Evolutionary conservation across 2,329 filamentous ascomycete genomes (phyloP), one percentile per base, ranked within the genome.

Genomic region (Pyricularia sp.): DNA sequence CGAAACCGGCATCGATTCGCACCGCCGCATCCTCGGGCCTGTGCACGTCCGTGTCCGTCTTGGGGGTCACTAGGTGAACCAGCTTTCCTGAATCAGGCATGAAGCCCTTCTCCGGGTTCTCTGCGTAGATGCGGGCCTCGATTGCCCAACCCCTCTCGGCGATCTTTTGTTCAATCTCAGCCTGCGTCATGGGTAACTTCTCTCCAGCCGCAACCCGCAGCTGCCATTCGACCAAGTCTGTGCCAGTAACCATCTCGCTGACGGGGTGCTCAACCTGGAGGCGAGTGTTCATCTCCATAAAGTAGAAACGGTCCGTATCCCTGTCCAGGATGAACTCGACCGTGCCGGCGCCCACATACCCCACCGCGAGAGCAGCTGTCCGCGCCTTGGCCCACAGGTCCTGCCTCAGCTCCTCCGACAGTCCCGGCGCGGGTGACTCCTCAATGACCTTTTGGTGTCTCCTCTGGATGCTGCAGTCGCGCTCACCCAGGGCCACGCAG

Each of bases 241-340:
- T 82, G 6, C 85, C 85, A 2, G 85, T 88, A 62, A 88, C 84
- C 81, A 86, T 86, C 74, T 85, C 84, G 60, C 81, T 97, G 24
- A 97, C 94, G 0, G 94, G 94, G 72, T 99, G 94, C 77, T 99
- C 94, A 62, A 99, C 94, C 76, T 99, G 94, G 24, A 99, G 79
- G 63, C 94, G 84, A 0, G 94, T 97, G 72, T 91, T 89, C 83
- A 90, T 89, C 76, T 90, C 88, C 83, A 90, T 88, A 70, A 90
- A 90, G 75, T 85, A 96, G 75, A 94, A 96, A 59, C 88, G 84
- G 62, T 87, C 89, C 6, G 86, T 87, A 70, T 90, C 86, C 72
- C 91, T 89, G 74, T 96, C 91, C 5, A 96, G 87, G 59, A 96
- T 89, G 72, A 93, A 96, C 76, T 96, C 92, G 24, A 96, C 89